Conservation (phyloP, 805 yeast species). For the Starmerella vaccinii region DNA sequence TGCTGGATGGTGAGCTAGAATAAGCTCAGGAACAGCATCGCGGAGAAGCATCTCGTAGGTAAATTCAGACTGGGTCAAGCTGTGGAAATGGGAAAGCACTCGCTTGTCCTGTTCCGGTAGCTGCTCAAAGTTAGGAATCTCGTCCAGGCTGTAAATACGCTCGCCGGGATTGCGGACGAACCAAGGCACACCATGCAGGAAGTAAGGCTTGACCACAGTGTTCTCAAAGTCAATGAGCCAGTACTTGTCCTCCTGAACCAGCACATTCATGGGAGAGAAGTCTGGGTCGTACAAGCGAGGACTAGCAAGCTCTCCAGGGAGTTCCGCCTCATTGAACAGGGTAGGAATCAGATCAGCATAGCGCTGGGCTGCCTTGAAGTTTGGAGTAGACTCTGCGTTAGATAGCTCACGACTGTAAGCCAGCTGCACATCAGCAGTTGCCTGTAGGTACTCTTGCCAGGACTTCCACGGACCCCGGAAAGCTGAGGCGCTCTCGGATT, state of each 20-base stretch:
- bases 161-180: conserved; percentile 84
- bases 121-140: conserved; percentile 57
- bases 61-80: conserved; percentile 83
- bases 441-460: conserved; percentile 53
- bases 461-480: conserved; percentile 70
- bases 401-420: conserved; percentile 48
- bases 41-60: conserved; percentile 75
- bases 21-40: conserved; percentile 50
- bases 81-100: conserved; percentile 76
- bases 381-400: conserved; percentile 42
- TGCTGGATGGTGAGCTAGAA: conserved; percentile 73
- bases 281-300: conserved; percentile 76
- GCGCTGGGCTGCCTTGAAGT: conserved; percentile 46
- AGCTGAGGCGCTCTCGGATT: conserved; percentile 39
- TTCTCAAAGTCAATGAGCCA: conserved; percentile 77
- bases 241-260: conserved; percentile 33
- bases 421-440: conserved; percentile 56
- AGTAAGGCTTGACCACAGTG: conserved; percentile 67
- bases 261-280: conserved; percentile 80
- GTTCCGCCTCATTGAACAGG: conserved; percentile 43
- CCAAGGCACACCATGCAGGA: conserved; percentile 66
- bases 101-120: conserved; percentile 64
- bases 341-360: conserved; percentile 46
- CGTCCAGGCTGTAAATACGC: conserved; percentile 68
- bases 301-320: conserved; percentile 47